Percentiles rank a stretch among this genome's conserved stretches.
phyloP scores from a whole-genome alignment of 169 alveolate species.

The Cryptosporidium meleagridis region DNA sequence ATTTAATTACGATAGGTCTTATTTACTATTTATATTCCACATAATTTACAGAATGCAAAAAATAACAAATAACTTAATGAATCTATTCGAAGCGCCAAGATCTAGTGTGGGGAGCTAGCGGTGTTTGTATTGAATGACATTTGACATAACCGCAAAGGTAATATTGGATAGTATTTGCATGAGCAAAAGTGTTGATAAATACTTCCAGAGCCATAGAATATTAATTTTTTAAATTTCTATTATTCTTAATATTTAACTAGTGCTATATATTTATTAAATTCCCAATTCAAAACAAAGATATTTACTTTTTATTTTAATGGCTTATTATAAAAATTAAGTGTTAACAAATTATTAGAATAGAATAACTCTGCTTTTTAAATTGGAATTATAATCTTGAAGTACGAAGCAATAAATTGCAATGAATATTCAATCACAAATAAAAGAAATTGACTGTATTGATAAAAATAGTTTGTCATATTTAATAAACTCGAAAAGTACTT shows the following conservation, averaged over 20 bases:
- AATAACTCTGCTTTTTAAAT: neutral
- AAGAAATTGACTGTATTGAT: neutral
- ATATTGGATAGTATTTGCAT: constrained; percentile 42
- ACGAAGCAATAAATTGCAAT: neutral
- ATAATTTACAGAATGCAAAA: constrained; percentile 13
- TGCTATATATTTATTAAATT: neutral
- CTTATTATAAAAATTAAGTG: neutral
- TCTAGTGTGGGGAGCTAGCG: constrained; percentile 76
- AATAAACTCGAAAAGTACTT: neutral
- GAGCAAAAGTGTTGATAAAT: constrained; percentile 12
- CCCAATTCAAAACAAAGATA: neutral
- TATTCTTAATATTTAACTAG: neutral
- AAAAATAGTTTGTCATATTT: neutral
- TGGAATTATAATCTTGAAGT: neutral
- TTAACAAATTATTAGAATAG: neutral
- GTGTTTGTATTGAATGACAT: constrained; percentile 74
- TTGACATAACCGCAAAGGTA: constrained; percentile 51
- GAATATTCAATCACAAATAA: neutral
- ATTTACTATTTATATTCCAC: neutral
- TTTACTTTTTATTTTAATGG: neutral
- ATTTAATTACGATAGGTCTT: neutral
- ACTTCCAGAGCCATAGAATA: neutral
- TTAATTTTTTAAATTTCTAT: neutral
- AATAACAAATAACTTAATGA: constrained; percentile 31
- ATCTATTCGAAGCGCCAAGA: constrained; percentile 54